Evolutionary conservation across 805 yeast genomes (phyloP).

Genomic region (Pichia exigua): DNA sequence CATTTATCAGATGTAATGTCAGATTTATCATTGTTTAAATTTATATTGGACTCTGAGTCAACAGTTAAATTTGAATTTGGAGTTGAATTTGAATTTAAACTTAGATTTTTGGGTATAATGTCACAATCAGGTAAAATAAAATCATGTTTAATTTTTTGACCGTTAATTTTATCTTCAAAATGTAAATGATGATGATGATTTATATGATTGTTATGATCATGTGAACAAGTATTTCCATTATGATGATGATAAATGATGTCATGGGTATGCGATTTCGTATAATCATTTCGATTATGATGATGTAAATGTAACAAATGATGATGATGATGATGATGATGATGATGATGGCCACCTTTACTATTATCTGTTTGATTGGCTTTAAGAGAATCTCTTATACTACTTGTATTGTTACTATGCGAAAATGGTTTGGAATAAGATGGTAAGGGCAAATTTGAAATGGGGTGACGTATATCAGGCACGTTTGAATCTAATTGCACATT

Average conservation of each 20-base stretch:
- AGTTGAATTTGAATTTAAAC: background rate
- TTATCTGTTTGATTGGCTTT: background rate
- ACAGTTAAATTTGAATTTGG: too few relatives aligned
- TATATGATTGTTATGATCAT: background rate
- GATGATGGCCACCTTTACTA: too few relatives aligned
- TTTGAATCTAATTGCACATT: background rate
- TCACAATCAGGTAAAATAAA: constrained; percentile 23
- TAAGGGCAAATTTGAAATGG: background rate
- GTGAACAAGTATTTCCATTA: constrained; percentile 4
- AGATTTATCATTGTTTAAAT: background rate
- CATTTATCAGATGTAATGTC: background rate
- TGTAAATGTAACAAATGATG: constrained; percentile 15
- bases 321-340: constrained; percentile 7
- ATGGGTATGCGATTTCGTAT: constrained; percentile 10
- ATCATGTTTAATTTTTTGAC: constrained; percentile 21
- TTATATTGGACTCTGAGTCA: too few relatives aligned
- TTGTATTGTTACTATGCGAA: background rate
- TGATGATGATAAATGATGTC: constrained; percentile 15
- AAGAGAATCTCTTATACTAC: constrained; percentile 2
- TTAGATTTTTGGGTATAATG: background rate
- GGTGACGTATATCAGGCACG: background rate
- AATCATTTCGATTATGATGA: constrained; percentile 10
- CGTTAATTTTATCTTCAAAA: constrained; percentile 22
- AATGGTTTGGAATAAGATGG: background rate
- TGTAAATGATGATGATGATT: constrained; percentile 27